A percentile compares a stretch with the other conserved stretches of the same genome.
Conservation (phyloP, 2,329 filamentous ascomycete species). For the Sporothrix protearum region DNA sequence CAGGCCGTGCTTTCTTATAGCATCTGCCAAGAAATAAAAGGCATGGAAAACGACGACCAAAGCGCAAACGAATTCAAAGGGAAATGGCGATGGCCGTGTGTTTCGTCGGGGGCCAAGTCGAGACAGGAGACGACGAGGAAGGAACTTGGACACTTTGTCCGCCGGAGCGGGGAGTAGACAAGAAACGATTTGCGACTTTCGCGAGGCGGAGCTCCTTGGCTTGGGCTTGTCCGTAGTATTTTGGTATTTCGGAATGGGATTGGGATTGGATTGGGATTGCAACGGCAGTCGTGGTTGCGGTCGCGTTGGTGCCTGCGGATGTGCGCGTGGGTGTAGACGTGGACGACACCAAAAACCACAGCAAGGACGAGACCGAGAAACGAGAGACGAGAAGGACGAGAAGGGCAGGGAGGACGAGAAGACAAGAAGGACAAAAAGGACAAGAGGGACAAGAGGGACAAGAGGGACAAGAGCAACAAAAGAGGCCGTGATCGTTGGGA, state of each 20-base stretch:
- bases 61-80: constrained; percentile 5
- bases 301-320: neutral
- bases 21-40: constrained; percentile 18
- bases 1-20: constrained; percentile 14
- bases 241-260: neutral
- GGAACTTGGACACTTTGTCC: constrained; percentile 20
- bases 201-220: constrained; percentile 20
- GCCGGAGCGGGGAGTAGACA: constrained; percentile 13
- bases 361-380: neutral
- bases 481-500: neutral
- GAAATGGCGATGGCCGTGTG: constrained; percentile 25
- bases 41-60: neutral
- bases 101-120: constrained; percentile 3
- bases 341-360: neutral
- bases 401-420: neutral
- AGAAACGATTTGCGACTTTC: neutral
- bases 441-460: neutral
- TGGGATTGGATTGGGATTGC: neutral
- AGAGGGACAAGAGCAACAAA: neutral
- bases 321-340: constrained; percentile 11
- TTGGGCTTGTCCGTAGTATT: constrained; percentile 6
- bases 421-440: neutral
- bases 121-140: neutral
- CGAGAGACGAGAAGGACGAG: constrained; percentile 10
- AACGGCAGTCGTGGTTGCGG: neutral